Evolutionary conservation across 2,329 filamentous ascomycete genomes (phyloP).

Genomic region (Cryphonectria radicalis): DNA sequence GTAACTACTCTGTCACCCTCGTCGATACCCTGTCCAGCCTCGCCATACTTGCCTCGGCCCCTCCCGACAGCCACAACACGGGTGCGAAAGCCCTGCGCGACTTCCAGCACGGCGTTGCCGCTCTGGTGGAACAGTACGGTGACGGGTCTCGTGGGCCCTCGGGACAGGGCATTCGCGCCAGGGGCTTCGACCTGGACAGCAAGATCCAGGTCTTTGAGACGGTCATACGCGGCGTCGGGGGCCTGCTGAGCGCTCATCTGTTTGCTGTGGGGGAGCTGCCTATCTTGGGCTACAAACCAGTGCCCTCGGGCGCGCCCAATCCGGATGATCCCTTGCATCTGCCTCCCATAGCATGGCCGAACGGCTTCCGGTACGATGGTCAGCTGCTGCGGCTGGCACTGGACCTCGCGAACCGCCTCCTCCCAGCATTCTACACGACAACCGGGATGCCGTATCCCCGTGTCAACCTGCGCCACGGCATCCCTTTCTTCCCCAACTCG

Average conservation of each 20-base stretch:
- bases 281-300: constrained; percentile 75
- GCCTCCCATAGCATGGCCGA: constrained; percentile 69
- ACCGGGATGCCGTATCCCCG: constrained; percentile 94
- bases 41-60: constrained; percentile 84
- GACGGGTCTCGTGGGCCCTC: constrained; percentile 73
- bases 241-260: constrained; percentile 87
- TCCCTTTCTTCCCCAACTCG: constrained; percentile 90
- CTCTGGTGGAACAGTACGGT: constrained; percentile 82
- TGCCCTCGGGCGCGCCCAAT: constrained; percentile 36
- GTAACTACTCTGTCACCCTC: constrained; percentile 94
- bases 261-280: constrained; percentile 92
- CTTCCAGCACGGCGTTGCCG: constrained; percentile 80
- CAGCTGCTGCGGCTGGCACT: constrained; percentile 88
- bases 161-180: constrained; percentile 72
- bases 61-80: constrained; percentile 56
- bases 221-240: constrained; percentile 90
- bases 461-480: constrained; percentile 87
- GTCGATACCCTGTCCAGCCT: constrained; percentile 95
- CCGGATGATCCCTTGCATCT: constrained; percentile 48
- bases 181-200: constrained; percentile 92
- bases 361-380: constrained; percentile 82
- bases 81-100: constrained; percentile 67
- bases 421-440: constrained; percentile 89
- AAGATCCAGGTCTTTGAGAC: constrained; percentile 99
- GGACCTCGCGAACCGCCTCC: constrained; percentile 79